A percentile compares a stretch with the other conserved stretches of the same genome.
phyloP scores from a whole-genome alignment of 169 alveolate species.

The Hepatocystis sp. region DNA sequence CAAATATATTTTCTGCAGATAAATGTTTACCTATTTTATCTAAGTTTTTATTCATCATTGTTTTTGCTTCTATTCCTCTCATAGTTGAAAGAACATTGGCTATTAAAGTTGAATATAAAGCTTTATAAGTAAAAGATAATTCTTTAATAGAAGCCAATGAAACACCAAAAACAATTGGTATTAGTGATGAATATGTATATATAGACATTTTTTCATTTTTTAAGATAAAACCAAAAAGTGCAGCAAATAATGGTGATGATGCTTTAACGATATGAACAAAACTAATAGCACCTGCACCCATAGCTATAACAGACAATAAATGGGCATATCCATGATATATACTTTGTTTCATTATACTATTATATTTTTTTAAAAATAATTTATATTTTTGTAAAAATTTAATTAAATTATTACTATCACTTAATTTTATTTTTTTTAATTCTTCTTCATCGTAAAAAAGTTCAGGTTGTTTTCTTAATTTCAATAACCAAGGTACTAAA shows the following conservation, averaged over 20 bases:
- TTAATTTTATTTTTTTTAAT: slow-evolving; percentile 24
- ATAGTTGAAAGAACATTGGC: slow-evolving; percentile 79
- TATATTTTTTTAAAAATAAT: slow-evolving; percentile 62
- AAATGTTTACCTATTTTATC: slow-evolving; percentile 80
- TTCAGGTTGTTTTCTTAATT: slow-evolving; percentile 60
- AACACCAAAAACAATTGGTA: slow-evolving; percentile 86
- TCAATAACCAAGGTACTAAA: slow-evolving; percentile 80
- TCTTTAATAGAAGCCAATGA: slow-evolving; percentile 82
- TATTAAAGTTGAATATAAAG: slow-evolving; percentile 76
- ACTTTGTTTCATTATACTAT: slow-evolving; percentile 78
- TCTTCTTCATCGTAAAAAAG: slow-evolving; percentile 43
- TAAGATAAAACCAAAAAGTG: slow-evolving; percentile 77
- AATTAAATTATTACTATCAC: slow-evolving; percentile 52
- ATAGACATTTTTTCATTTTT: slow-evolving; percentile 77
- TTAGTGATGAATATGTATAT: slow-evolving; percentile 78
- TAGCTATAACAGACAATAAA: slow-evolving; percentile 81
- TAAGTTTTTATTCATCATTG: slow-evolving; percentile 79
- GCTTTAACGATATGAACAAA: slow-evolving; percentile 84
- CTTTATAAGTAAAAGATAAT: slow-evolving; percentile 75
- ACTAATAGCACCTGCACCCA: slow-evolving; percentile 83
- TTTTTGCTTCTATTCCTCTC: slow-evolving; percentile 82
- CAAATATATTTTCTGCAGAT: slow-evolving; percentile 78
- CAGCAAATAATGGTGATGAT: slow-evolving; percentile 82
- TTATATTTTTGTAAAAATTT: slow-evolving; percentile 52
- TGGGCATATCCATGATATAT: slow-evolving; percentile 77